A percentile compares a stretch with the other conserved stretches of the same genome.
phyloP scores from a whole-genome alignment of 495 filamentous ascomycete genomes.

The Penicillium tannophilum region DNA sequence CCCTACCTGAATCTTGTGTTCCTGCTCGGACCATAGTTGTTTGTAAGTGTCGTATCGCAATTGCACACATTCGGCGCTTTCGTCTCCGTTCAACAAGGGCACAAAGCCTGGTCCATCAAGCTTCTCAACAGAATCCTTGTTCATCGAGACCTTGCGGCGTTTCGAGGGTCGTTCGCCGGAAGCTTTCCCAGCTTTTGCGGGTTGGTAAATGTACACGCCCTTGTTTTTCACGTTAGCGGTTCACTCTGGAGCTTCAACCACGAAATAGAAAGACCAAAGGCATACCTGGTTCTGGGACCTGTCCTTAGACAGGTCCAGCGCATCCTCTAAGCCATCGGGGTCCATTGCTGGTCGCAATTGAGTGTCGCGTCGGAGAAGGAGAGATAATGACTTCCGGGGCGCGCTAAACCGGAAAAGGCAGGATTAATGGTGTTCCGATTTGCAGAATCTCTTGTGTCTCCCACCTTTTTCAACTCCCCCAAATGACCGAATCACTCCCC shows the following conservation, averaged over 20 bases:
- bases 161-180: conserved; percentile 60
- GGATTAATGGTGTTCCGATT: conserved; percentile 32
- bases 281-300: conserved; percentile 53
- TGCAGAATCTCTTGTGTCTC: conserved; percentile 10
- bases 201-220: conserved; percentile 73
- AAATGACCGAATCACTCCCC: conserved; percentile 32
- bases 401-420: conserved; percentile 43
- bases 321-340: conserved; percentile 31
- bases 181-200: conserved; percentile 40
- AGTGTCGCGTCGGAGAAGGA: conserved; percentile 16
- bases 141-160: conserved; percentile 55
- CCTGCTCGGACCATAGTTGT: conserved; percentile 66
- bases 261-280: not conserved
- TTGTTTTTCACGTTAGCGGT: conserved; percentile 34
- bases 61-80: conserved; percentile 51
- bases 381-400: conserved; percentile 13
- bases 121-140: conserved; percentile 22
- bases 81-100: conserved; percentile 63
- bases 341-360: conserved; percentile 30
- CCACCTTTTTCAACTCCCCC: conserved; percentile 7
- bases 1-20: conserved; percentile 67
- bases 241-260: not conserved
- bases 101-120: conserved; percentile 48
- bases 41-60: conserved; percentile 65
- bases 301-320: conserved; percentile 30